Percentiles rank a stretch among this genome's conserved stretches.
phyloP scores from a whole-genome alignment of 352 stramenopile genomes.

The Salisapilia sapeloensis region DNA sequence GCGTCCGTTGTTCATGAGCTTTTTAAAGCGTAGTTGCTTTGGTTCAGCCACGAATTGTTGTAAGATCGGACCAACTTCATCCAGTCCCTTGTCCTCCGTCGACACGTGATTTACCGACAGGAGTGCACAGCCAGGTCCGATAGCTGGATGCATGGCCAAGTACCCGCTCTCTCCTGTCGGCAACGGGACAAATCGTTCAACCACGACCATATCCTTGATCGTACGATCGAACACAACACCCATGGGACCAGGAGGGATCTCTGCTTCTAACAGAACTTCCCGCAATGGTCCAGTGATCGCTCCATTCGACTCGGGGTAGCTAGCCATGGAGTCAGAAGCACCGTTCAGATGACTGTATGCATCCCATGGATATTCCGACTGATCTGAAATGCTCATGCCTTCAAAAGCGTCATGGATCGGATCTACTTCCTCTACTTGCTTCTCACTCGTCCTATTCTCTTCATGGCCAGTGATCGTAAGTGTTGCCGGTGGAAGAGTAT shows the following conservation, averaged over 20 bases:
- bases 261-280: conserved; percentile 70
- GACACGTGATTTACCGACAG: conserved; percentile 64
- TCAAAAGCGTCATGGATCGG: conserved; percentile 74
- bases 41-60: conserved; percentile 24
- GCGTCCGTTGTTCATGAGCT: conserved; percentile 55
- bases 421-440: conserved; percentile 21
- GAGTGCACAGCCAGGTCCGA: conserved; percentile 56
- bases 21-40: conserved; percentile 75
- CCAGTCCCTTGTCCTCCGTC: conserved; percentile 50
- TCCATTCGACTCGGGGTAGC: conserved; percentile 9
- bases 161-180: conserved; percentile 51
- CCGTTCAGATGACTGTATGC: no score
- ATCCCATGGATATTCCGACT: conserved; percentile 16
- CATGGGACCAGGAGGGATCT: conserved; percentile 64
- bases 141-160: conserved; percentile 63
- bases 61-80: conserved; percentile 54
- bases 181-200: conserved; percentile 58
- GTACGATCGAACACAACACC: conserved; percentile 67
- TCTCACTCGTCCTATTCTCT: neutral
- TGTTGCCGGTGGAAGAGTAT: conserved; percentile 30
- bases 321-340: no score
- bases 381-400: conserved; percentile 28
- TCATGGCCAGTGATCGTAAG: conserved; percentile 3
- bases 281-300: conserved; percentile 27
- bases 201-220: conserved; percentile 59